Evolutionary conservation across 257 asterid genomes (phyloP).

Genomic region (Plantago major): DNA sequence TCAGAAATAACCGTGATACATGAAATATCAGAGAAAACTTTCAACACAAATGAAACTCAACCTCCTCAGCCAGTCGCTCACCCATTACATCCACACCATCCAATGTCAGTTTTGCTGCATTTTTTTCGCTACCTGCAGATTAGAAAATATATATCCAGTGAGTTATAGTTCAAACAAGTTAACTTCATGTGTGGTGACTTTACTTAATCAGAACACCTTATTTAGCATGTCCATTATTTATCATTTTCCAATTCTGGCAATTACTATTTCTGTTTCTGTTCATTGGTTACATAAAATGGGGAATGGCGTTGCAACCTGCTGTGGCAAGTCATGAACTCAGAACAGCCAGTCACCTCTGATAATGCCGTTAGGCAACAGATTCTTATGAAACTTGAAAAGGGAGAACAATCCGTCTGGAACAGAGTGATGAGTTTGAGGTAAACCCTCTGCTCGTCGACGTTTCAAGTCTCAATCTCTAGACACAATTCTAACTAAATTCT

Average conservation of each 20-base stretch:
- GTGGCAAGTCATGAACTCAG: background rate
- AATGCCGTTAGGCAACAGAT: background rate
- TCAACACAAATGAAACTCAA: conserved; percentile 25
- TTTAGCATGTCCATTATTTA: background rate
- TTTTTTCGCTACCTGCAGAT: conserved; percentile 78
- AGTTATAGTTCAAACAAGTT: conserved; percentile 14
- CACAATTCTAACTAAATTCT: too few species aligned
- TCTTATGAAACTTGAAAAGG: too few species aligned
- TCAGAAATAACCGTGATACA: conserved; percentile 14
- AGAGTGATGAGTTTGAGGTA: too few species aligned
- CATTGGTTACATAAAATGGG: too few species aligned
- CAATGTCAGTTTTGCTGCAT: conserved; percentile 66
- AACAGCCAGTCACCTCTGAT: background rate
- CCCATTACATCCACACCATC: conserved; percentile 99
- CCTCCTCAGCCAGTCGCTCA: conserved; percentile 89
- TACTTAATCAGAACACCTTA: background rate
- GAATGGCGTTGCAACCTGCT: too few species aligned
- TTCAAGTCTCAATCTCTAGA: too few species aligned
- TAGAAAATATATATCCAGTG: conserved; percentile 8
- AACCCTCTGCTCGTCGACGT: too few species aligned
- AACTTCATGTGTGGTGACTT: background rate
- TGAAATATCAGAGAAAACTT: background rate
- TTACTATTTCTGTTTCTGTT: too few species aligned
- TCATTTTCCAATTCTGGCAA: too few species aligned
- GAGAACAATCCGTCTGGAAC: background rate